Base-by-base conservation (phyloP, 345 rosid species). In the Syzygium aromaticum region DNA sequence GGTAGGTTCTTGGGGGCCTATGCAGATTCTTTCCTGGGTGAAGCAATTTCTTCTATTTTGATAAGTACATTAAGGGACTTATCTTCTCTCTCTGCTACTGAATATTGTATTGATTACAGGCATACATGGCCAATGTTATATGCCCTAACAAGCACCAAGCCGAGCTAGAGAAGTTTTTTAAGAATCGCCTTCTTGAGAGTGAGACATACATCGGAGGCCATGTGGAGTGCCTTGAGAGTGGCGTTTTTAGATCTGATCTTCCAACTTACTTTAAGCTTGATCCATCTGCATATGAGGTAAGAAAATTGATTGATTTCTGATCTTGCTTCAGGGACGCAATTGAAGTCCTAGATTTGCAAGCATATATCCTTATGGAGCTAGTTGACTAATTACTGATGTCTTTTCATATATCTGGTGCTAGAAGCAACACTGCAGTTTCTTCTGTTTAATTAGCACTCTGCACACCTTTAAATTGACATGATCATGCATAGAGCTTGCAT, bases 161-260 rank as follows among this genome's bases (percentile, higher is more conserved):
- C 78, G 98, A 96, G 61, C 92, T 94, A 46, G 98, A 96, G 85
- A 96, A 95, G 95, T 97, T 97, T 92, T 87, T 95, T 86, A 93
- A 92, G 87, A 89, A 86, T 90, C 98, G 92, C 85, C 99, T 96
- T 89, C 98, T 97, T 89, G 98, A 97, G 92, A 96, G 98, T 86
- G 99, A 97, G 93, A 97, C 99, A 52, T 97, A 97, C 87, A 96
- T 96, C 84, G 99, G 99, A 87, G 99, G 99, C 84, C 99, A 96
- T 85, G 99, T 97, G 86, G 99, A 97, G 89, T 97, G 99, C 93
- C 99, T 97, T 86, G 98, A 97, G 92, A 97, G 99, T 93, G 99
- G 99, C 40, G 99, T 97, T 90, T 97, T 97, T 90, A 95, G 99
- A 92, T 96, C 99, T 53, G 99, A 97, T 91, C 91, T 97, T 89